A percentile compares a stretch with the other conserved stretches of the same genome.
These are phyloP conservation scores for Nakazawaea wickerhamii DNA, from an alignment of 805 yeast genomes.

Conservation along the genomic window DNA sequence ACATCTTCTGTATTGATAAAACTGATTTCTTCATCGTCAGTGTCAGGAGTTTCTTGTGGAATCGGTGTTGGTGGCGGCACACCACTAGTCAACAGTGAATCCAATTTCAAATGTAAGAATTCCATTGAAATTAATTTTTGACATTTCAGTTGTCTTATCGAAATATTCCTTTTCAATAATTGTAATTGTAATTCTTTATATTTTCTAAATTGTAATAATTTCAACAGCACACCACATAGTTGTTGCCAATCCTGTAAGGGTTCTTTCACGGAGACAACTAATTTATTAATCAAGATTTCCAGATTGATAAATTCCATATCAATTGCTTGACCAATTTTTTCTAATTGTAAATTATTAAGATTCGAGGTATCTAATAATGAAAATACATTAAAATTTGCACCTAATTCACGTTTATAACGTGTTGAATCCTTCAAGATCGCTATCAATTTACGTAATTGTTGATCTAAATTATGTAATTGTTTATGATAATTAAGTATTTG, in stretches of 20 bases:
- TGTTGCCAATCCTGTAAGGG: constrained; percentile 43
- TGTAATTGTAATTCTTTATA: constrained; percentile 45
- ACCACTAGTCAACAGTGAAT: constrained; percentile 20
- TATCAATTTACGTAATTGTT: constrained; percentile 30
- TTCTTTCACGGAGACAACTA: constrained; percentile 42
- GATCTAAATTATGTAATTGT: constrained; percentile 27
- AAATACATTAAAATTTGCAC: constrained; percentile 52
- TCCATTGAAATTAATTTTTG: constrained; percentile 22
- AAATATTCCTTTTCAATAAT: constrained; percentile 31
- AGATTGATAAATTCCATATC: constrained; percentile 45
- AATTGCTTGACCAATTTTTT: constrained; percentile 47
- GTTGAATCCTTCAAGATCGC: constrained; percentile 36
- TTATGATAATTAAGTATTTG: constrained; percentile 16
- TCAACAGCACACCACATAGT: constrained; percentile 37
- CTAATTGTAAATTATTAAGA: constrained; percentile 26
- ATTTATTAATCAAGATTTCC: constrained; percentile 36
- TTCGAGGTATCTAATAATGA: constrained; percentile 34
- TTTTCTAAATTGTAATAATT: constrained; percentile 44
- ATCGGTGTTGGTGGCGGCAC: constrained; percentile 28
- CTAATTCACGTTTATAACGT: constrained; percentile 41
- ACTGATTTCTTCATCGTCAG: constrained; percentile 16
- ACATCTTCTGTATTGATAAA: not conserved
- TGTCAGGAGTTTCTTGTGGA: constrained; percentile 22
- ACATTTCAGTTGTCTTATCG: constrained; percentile 32
- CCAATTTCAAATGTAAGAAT: constrained; percentile 20